Base-by-base conservation (phyloP, 352 stramenopile species). In the Lagenidium sp. region DNA sequence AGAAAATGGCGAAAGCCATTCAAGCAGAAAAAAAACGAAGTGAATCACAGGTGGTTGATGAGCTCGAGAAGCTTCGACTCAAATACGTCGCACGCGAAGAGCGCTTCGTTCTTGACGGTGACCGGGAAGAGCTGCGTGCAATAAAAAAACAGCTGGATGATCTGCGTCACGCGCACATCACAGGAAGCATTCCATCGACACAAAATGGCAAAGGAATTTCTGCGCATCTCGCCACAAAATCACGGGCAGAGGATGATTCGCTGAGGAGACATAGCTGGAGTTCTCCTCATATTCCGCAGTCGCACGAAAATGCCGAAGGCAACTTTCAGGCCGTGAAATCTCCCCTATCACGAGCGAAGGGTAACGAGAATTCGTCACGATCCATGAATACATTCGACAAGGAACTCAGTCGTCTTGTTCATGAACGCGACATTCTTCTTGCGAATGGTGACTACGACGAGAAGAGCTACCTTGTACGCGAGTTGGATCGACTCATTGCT, bases 141-240 rank as follows among this genome's bases (percentile, higher is more conserved):
- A 92, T 92, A 49, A 92, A 90, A 50, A 69, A 81, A 39, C 80
- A 92, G 40, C 53, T 92, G 7, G 75, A 92, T 22, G 60, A 85
- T 21, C 53, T 92, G 5, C 18, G 28, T 8, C 8, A 32, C 8
- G 28, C 28, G 8, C n/a, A n/a, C n/a, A n/a, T n/a, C n/a, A n/a
- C n/a, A n/a, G n/a, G n/a, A n/a, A n/a, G n/a, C n/a, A n/a, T n/a
- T n/a, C n/a, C n/a, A n/a, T n/a, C n/a, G n/a, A n/a, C n/a, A n/a
- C n/a, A n/a, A n/a, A n/a, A n/a, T n/a, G n/a, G n/a, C n/a, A n/a
- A n/a, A n/a, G n/a, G n/a, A n/a, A n/a, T n/a, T n/a, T n/a, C n/a
- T n/a, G n/a, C n/a, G n/a, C n/a, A n/a, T n/a, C n/a, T n/a, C n/a
- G n/a, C n/a, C n/a, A n/a, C n/a, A n/a, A n/a, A n/a, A n/a, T 13